These are phyloP conservation scores for Megacollybia marginata DNA, from an alignment of 768 basidiomycete genomes.

Conservation along the genomic window DNA sequence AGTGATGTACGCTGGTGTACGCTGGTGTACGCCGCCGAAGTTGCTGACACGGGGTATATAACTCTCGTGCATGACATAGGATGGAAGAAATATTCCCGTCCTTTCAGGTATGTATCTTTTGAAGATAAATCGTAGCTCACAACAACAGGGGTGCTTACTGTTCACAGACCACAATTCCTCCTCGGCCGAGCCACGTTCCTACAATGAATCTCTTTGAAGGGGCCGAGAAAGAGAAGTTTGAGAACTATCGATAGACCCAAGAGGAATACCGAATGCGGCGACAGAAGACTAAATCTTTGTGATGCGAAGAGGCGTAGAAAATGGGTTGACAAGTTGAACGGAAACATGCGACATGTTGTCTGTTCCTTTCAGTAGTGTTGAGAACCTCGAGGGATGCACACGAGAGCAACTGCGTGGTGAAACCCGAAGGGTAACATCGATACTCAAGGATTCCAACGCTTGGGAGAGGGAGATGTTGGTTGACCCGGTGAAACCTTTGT, in stretches of 20 bases:
- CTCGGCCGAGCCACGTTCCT: too few relatives aligned
- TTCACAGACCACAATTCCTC: too few relatives aligned
- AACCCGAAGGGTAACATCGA: conserved; percentile 54
- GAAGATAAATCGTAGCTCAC: too few relatives aligned
- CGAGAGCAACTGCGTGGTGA: conserved; percentile 49
- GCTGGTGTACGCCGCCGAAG: too few relatives aligned
- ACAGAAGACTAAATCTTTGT: conserved; percentile 56
- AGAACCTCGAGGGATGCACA: conserved; percentile 57
- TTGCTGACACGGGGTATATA: too few relatives aligned
- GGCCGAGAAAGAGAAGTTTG: conserved; percentile 33
- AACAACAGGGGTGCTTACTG: too few relatives aligned
- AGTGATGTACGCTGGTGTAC: too few relatives aligned
- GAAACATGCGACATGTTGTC: conserved; percentile 62
- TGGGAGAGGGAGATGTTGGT: conserved; percentile 46
- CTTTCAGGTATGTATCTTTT: too few relatives aligned
- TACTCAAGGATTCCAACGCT: conserved; percentile 54
- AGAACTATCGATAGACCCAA: conserved; percentile 52
- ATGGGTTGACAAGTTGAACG: conserved; percentile 60
- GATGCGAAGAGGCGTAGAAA: conserved; percentile 51
- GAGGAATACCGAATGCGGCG: conserved; percentile 47
- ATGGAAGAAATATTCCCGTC: too few relatives aligned
- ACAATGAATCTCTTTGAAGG: conserved; percentile 48
- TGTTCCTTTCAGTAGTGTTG: conserved; percentile 49
- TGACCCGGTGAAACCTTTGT: conserved; percentile 52
- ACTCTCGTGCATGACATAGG: too few relatives aligned